Evolutionary conservation across 345 rosid genomes (phyloP).

Genomic region (Aquilaria malaccensis): DNA sequence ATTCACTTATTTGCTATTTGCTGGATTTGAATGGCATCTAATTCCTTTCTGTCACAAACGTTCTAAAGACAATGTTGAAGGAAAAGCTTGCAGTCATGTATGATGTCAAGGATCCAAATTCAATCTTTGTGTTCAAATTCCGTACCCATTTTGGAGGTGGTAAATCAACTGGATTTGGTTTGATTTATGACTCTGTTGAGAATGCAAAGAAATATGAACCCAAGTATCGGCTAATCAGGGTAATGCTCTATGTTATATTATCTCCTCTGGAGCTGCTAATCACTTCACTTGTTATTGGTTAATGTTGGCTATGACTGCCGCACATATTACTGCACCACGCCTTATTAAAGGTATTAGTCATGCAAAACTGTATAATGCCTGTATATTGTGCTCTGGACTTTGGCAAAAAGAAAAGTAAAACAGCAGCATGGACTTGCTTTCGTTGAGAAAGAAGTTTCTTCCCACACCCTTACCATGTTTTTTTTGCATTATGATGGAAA

Average conservation of each 20-base stretch:
- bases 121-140: conserved; percentile 66
- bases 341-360: too few relatives aligned
- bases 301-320: too few relatives aligned
- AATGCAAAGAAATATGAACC: conserved; percentile 70
- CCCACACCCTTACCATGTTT: too few relatives aligned
- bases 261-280: too few relatives aligned
- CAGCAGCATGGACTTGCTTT: too few relatives aligned
- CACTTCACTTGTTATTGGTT: too few relatives aligned
- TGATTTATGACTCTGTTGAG: conserved; percentile 59
- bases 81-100: conserved; percentile 51
- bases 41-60: background rate
- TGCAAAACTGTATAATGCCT: too few relatives aligned
- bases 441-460: too few relatives aligned
- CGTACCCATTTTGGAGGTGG: conserved; percentile 78
- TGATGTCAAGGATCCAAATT: conserved; percentile 54
- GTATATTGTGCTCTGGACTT: too few relatives aligned
- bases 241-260: conserved; percentile 16
- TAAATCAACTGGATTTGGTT: conserved; percentile 64
- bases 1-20: background rate
- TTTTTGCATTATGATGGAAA: too few relatives aligned
- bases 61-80: conserved; percentile 22
- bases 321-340: too few relatives aligned
- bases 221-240: conserved; percentile 71
- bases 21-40: background rate
- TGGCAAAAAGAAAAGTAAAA: too few relatives aligned